phyloP scores from a whole-genome alignment of 495 filamentous ascomycete species.

The Podospora pseudocomata region DNA sequence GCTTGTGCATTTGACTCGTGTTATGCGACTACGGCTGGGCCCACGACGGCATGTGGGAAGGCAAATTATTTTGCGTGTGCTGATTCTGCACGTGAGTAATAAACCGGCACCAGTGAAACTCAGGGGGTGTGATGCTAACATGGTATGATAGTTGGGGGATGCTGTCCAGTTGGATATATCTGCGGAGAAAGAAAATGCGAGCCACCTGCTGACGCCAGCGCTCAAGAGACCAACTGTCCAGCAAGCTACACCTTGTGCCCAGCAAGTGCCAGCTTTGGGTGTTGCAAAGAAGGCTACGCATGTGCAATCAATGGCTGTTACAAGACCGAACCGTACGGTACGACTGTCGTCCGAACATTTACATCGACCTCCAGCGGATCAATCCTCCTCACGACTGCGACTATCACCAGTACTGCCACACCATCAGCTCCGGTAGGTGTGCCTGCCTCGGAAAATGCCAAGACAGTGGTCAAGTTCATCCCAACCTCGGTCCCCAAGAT shows the following conservation, averaged over 20 bases:
- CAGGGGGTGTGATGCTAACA: background rate
- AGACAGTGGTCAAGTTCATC: conserved; percentile 33
- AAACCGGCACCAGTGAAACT: background rate
- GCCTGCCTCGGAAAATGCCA: background rate
- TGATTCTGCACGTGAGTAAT: conserved; percentile 25
- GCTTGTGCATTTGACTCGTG: conserved; percentile 43
- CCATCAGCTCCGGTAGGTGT: background rate
- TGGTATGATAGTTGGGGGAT: conserved; percentile 24
- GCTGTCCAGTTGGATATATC: conserved; percentile 36
- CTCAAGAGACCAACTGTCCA: conserved; percentile 29
- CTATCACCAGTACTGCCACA: conserved; percentile 23
- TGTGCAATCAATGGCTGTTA: conserved; percentile 41
- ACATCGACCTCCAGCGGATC: conserved; percentile 34
- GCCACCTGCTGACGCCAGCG: conserved; percentile 29
- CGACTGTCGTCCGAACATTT: conserved; percentile 29
- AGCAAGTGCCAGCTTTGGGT: conserved; percentile 37
- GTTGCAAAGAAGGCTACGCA: conserved; percentile 38
- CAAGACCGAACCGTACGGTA: conserved; percentile 31
- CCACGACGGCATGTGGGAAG: conserved; percentile 35
- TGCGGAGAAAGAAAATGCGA: conserved; percentile 32
- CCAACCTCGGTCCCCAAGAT: conserved; percentile 40
- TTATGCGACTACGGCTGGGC: conserved; percentile 40
- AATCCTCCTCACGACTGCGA: conserved; percentile 29
- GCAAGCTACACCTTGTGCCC: conserved; percentile 38
- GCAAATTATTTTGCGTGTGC: conserved; percentile 35